Evolutionary conservation across 2,329 filamentous ascomycete species (phyloP).

Genomic region (Paraphoma sp.): DNA sequence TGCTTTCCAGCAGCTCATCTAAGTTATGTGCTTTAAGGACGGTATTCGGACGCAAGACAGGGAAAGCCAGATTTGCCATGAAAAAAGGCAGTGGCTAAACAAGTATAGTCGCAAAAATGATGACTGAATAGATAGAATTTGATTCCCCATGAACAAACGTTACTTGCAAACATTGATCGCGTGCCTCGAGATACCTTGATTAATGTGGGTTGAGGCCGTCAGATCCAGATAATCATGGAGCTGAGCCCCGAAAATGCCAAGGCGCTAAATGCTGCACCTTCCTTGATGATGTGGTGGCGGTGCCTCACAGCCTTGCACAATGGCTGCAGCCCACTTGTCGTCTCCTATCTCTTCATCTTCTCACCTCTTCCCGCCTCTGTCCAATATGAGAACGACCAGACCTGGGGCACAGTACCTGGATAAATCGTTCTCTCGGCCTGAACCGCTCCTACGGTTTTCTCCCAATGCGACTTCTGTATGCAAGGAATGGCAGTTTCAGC

Average conservation of each 20-base stretch:
- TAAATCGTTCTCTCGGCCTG: too few relatives aligned
- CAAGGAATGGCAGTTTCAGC: not conserved
- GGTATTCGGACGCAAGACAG: not conserved
- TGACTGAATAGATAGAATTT: conserved; percentile 29
- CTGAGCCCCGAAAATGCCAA: not conserved
- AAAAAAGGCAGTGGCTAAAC: conserved; percentile 5
- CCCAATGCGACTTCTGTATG: not conserved
- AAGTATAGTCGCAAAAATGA: conserved; percentile 19
- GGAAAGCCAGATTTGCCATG: not conserved
- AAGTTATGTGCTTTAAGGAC: conserved; percentile 48
- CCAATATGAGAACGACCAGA: too few relatives aligned
- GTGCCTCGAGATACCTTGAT: not conserved
- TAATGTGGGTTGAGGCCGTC: not conserved
- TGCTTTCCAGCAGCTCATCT: conserved; percentile 97
- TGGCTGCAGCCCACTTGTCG: not conserved
- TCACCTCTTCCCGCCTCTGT: too few relatives aligned
- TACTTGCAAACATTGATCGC: not conserved
- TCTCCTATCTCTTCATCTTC: too few relatives aligned
- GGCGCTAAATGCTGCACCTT: not conserved
- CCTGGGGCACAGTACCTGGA: too few relatives aligned
- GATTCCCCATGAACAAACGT: conserved; percentile 15
- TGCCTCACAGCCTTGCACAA: not conserved
- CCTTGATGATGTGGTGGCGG: not conserved
- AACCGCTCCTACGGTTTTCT: too few relatives aligned
- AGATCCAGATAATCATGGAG: not conserved